Percentiles rank a stretch among this genome's conserved stretches.
These are phyloP conservation scores for Pyrus hybrid DNA, from an alignment of 331 rosid genomes.

Conservation along the genomic window DNA sequence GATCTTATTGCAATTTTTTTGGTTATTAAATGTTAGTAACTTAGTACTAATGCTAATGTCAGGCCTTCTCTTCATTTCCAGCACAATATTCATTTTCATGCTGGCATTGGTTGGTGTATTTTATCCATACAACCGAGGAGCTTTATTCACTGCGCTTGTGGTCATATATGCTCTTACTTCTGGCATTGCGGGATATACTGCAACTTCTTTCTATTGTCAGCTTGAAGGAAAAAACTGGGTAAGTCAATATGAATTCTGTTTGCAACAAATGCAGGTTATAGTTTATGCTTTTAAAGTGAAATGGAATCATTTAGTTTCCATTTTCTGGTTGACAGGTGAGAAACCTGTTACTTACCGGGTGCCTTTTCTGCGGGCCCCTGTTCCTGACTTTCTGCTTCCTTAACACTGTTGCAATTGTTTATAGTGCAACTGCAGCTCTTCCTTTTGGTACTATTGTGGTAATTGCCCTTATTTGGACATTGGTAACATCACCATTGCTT, in stretches of 20 bases:
- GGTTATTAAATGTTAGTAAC: neutral
- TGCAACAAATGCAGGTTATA: neutral
- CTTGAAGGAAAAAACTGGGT: constrained; percentile 98
- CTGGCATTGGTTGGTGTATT: constrained; percentile 91
- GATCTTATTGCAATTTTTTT: constrained; percentile 10
- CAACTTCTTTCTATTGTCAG: constrained; percentile 86
- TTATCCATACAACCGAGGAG: constrained; percentile 95
- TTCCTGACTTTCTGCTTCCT: constrained; percentile 93
- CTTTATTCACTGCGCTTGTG: constrained; percentile 86
- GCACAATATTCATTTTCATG: constrained; percentile 85
- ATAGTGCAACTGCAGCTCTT: constrained; percentile 92
- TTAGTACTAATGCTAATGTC: constrained; percentile 1
- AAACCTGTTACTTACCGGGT: constrained; percentile 83
- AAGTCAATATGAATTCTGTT: constrained; percentile 6
- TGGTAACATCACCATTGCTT: constrained; percentile 93
- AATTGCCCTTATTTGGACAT: constrained; percentile 84
- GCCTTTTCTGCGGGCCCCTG: too few species aligned
- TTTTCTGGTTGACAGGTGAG: constrained; percentile 66
- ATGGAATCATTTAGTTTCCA: constrained; percentile 4
- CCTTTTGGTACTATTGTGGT: constrained; percentile 91
- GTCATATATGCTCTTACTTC: constrained; percentile 94
- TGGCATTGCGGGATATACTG: constrained; percentile 91
- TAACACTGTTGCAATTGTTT: constrained; percentile 92
- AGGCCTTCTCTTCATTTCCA: constrained; percentile 30
- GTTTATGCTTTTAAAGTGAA: constrained; percentile 5